Evolutionary conservation across 1,284 basidiomycete genomes (phyloP).

Genomic region (Cryptococcus wingfieldii): DNA sequence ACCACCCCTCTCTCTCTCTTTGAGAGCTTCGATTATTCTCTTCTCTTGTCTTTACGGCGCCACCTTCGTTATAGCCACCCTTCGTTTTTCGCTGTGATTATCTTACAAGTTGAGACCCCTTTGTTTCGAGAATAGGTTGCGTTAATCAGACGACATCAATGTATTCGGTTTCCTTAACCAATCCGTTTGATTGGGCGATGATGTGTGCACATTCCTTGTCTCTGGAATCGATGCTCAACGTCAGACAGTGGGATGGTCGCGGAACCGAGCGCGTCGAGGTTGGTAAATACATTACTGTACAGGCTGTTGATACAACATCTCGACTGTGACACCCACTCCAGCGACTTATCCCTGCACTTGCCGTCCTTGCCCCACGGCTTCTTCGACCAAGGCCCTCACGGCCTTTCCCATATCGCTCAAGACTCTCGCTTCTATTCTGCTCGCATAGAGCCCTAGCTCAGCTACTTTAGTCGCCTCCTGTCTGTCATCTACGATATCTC

Average conservation of each 20-base stretch:
- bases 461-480: constrained; percentile 8
- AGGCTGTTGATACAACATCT: not conserved
- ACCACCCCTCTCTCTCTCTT: constrained; percentile 1
- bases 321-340: too few species aligned
- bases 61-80: not conserved
- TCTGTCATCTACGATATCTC: not conserved
- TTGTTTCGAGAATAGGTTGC: not conserved
- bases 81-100: constrained; percentile 41
- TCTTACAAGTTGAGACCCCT: not conserved
- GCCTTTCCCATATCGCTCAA: constrained; percentile 30
- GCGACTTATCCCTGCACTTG: too few species aligned
- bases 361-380: not conserved
- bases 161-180: constrained; percentile 2
- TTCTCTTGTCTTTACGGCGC: not conserved
- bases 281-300: not conserved
- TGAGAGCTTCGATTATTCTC: not conserved
- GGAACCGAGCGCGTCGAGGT: not conserved
- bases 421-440: constrained; percentile 31
- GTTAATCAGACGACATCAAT: not conserved
- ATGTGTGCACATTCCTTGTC: not conserved
- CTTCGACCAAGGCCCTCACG: constrained; percentile 12
- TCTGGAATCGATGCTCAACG: too few species aligned
- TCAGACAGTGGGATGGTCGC: not conserved
- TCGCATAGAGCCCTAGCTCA: constrained; percentile 39
- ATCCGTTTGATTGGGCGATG: not conserved